A percentile compares a stretch with the other conserved stretches of the same genome.
These are phyloP conservation scores for Boletus reticulatus DNA, from an alignment of 768 basidiomycete species.

Conservation along the genomic window DNA sequence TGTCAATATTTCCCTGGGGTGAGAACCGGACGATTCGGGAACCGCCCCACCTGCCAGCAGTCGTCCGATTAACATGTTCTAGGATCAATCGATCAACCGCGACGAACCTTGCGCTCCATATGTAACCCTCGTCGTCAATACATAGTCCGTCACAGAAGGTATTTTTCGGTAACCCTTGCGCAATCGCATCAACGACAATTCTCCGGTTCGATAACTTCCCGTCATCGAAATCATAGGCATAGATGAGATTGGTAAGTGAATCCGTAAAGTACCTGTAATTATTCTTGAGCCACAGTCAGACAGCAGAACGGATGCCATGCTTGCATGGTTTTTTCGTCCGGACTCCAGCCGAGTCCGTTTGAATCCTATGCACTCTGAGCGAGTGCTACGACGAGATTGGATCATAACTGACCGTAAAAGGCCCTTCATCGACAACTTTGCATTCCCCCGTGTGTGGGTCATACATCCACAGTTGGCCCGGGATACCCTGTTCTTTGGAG, in stretches of 20 bases:
- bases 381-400: conserved; percentile 3
- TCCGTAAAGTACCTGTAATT: conserved; percentile 66
- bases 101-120: conserved; percentile 59
- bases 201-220: conserved; percentile 58
- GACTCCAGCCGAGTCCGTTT: conserved; percentile 24
- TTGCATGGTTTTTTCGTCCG: conserved; percentile 20
- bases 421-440: conserved; percentile 55
- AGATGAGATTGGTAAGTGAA: conserved; percentile 62
- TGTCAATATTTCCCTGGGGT: conserved; percentile 50
- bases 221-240: conserved; percentile 51
- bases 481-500: conserved; percentile 46
- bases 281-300: conserved; percentile 8
- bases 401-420: conserved; percentile 54
- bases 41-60: conserved; percentile 56
- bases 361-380: conserved; percentile 7
- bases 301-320: conserved; percentile 2
- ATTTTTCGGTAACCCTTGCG: conserved; percentile 46
- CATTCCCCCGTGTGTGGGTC: conserved; percentile 50
- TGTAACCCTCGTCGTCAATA: conserved; percentile 57
- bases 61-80: background rate
- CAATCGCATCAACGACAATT: conserved; percentile 54
- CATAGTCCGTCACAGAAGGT: conserved; percentile 67
- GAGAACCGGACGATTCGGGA: conserved; percentile 57
- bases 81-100: conserved; percentile 19
- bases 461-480: conserved; percentile 58